Base-by-base conservation (phyloP, 2,329 filamentous ascomycete species). In the Aspergillus udagawae region DNA sequence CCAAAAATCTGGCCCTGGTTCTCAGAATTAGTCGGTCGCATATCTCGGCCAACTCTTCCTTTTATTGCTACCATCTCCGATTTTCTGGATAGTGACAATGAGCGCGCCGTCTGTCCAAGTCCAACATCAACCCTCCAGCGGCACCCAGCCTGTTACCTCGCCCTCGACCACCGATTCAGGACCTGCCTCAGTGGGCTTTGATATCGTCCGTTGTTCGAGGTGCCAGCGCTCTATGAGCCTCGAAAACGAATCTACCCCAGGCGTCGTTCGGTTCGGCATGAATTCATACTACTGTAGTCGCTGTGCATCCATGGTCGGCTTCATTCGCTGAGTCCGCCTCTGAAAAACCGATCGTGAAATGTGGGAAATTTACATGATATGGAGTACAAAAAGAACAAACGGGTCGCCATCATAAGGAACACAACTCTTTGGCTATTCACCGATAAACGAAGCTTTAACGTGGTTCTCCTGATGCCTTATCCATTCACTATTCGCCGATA, bases 231-330 rank as follows among this genome's bases (percentile, higher is more conserved):
- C 76, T 7, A 68, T 80, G 63, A 77, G 72, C 52, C 65, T 79
- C n/a, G 71, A 74, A 27, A 67, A 68, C 42, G 64, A 69, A 7
- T 71, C 73, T 7, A 66, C 71, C 9, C 63, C 70, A 1, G 74
- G 71, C 4, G 72, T 72, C 2, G 74, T 80, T 20, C 75, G 74
- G 49, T 79, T 79, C 64, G 77, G 77, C 54, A 77, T 78, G 69
- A 80, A 80, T 58, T 78, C 76, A 21, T 80, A 80, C 60, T 80
- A 80, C 63, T 80, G 78, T 65, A 72, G 66, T 51, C 74, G 76
- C 51, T 79, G 76, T 59, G 76, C 76, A 23, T 71, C 70, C 17
- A 76, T 77, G 69, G 76, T 78, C 48, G 76, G 76, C 35, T 78
- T 76, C 60, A 69, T 68, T 23, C 66, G 69, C 45, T 77, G 74